A percentile compares a stretch with the other conserved stretches of the same genome.
Conservation (phyloP, 2,329 filamentous ascomycete genomes). For the Byssoonygena ceratinophila region DNA sequence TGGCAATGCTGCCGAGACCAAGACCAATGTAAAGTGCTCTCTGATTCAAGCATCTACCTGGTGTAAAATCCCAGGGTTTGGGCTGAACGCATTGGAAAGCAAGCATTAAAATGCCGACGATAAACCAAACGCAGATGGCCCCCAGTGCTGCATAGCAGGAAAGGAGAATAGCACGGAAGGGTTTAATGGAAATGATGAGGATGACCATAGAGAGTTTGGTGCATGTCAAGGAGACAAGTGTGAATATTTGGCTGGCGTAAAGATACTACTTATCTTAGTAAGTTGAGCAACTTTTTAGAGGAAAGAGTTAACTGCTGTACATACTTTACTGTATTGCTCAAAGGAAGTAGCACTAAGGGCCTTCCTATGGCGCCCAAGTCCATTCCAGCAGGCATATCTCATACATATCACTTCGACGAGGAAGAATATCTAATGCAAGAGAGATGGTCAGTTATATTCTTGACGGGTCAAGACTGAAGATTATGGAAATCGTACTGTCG, state of each 20-base stretch:
- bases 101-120: slow-evolving; percentile 17
- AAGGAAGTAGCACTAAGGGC: slow-evolving; percentile 16
- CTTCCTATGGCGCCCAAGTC: slow-evolving; percentile 17
- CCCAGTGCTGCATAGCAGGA: slow-evolving; percentile 17
- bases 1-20: slow-evolving; percentile 18
- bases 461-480: no score
- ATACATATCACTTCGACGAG: slow-evolving; percentile 17
- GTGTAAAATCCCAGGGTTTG: slow-evolving; percentile 17
- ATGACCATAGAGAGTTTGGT: slow-evolving; percentile 20
- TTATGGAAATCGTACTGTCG: slow-evolving; percentile 16
- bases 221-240: slow-evolving; percentile 16
- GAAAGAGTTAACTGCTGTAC: not conserved
- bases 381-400: slow-evolving; percentile 16
- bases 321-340: slow-evolving; percentile 18
- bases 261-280: slow-evolving; percentile 16
- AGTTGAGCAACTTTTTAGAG: not conserved
- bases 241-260: slow-evolving; percentile 21
- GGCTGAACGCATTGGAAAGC: slow-evolving; percentile 20
- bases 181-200: slow-evolving; percentile 22
- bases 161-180: slow-evolving; percentile 16
- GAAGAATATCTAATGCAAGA: slow-evolving; percentile 2
- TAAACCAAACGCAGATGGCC: slow-evolving; percentile 15
- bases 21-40: slow-evolving; percentile 19
- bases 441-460: not conserved
- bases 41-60: slow-evolving; percentile 19